These are phyloP conservation scores for Malassezia restricta DNA, from an alignment of 1,284 basidiomycete genomes.

Conservation along the genomic window DNA sequence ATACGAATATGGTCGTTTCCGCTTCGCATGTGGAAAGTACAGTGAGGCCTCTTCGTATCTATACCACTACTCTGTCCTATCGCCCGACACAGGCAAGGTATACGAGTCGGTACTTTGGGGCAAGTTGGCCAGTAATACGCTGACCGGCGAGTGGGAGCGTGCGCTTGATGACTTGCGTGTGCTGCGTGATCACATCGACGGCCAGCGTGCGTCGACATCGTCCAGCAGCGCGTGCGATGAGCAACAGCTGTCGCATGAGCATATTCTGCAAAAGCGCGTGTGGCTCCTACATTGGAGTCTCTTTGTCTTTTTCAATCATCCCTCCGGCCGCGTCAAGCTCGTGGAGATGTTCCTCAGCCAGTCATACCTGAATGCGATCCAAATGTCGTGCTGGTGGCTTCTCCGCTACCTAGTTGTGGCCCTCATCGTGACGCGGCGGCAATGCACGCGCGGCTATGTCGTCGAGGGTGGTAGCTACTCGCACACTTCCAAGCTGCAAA, in stretches of 20 bases:
- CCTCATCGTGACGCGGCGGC: constrained; percentile 75
- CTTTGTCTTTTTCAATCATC: constrained; percentile 96
- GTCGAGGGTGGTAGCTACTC: constrained; percentile 30
- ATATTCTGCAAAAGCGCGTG: constrained; percentile 78
- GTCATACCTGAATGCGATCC: constrained; percentile 94
- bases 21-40: constrained; percentile 94
- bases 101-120: constrained; percentile 95
- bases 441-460: constrained; percentile 33
- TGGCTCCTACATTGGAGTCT: constrained; percentile 97
- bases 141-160: constrained; percentile 84
- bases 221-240: background rate
- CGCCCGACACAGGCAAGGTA: constrained; percentile 69
- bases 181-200: constrained; percentile 77
- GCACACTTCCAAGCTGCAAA: constrained; percentile 29
- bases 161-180: constrained; percentile 87
- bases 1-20: constrained; percentile 96
- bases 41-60: constrained; percentile 90
- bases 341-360: constrained; percentile 92
- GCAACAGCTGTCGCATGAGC: constrained; percentile 47
- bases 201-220: constrained; percentile 21
- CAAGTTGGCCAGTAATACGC: constrained; percentile 88
- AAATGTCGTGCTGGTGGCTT: constrained; percentile 88
- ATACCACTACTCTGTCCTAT: constrained; percentile 95
- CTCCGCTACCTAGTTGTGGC: constrained; percentile 87
- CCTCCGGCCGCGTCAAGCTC: constrained; percentile 76